Percentiles rank a stretch among this genome's conserved stretches.
phyloP scores from a whole-genome alignment of 768 basidiomycete species.

The Phaeotremella skinneri region DNA sequence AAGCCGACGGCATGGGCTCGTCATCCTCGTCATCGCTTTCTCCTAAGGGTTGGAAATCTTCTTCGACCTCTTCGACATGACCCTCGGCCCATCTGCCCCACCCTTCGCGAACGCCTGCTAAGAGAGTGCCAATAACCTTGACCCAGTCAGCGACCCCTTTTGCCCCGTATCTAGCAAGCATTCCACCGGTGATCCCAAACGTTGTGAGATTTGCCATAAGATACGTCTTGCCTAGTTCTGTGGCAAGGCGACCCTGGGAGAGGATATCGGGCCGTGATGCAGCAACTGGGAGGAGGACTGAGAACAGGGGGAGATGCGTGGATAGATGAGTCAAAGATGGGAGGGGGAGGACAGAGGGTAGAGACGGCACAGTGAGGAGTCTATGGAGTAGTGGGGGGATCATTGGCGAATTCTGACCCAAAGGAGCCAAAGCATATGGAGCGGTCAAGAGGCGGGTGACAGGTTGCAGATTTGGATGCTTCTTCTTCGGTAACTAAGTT shows the following conservation, averaged over 20 bases:
- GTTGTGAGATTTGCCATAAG: constrained; percentile 63
- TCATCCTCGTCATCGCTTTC: constrained; percentile 34
- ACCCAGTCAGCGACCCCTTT: constrained; percentile 34
- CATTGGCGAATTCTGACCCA: constrained; percentile 44
- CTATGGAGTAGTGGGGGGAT: constrained; percentile 57
- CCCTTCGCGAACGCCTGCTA: constrained; percentile 29
- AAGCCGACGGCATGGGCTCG: constrained; percentile 47
- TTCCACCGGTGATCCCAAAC: constrained; percentile 44
- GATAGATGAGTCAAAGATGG: constrained; percentile 64
- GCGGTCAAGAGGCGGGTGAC: constrained; percentile 57
- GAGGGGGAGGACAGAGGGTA: constrained; percentile 68
- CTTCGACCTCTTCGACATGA: constrained; percentile 24
- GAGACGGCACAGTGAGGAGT: constrained; percentile 70
- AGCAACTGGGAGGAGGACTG: constrained; percentile 40
- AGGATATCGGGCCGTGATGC: constrained; percentile 23
- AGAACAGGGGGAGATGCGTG: constrained; percentile 61
- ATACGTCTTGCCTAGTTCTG: constrained; percentile 54
- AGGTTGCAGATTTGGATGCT: constrained; percentile 57
- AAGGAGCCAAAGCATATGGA: constrained; percentile 52
- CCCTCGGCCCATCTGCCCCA: constrained; percentile 50
- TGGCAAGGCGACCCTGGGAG: constrained; percentile 19
- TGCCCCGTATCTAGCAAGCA: constrained; percentile 31
- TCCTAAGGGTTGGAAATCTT: constrained; percentile 9
- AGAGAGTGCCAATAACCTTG: constrained; percentile 22
- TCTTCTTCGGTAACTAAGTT: constrained; percentile 57